A percentile compares a stretch with the other conserved stretches of the same genome.
Evolutionary conservation across 352 stramenopile genomes (phyloP).

Genomic region (Phytophthora nicotianae): DNA sequence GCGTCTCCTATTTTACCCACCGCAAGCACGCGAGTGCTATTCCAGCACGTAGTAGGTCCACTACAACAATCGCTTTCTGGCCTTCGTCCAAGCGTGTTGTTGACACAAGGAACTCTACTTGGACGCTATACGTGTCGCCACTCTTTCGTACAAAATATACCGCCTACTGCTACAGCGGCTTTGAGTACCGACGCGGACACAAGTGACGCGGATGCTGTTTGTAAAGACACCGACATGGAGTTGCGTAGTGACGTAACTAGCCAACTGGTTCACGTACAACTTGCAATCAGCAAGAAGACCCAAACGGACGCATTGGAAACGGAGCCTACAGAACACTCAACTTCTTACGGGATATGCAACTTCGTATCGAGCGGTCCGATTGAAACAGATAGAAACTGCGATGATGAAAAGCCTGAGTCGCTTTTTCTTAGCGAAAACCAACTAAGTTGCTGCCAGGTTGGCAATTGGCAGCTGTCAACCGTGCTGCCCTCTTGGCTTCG

Average conservation of each 20-base stretch:
- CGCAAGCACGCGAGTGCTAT: not conserved
- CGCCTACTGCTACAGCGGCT: not conserved
- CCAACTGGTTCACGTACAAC: conserved; percentile 24
- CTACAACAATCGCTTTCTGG: conserved; percentile 9
- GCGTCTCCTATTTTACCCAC: not conserved
- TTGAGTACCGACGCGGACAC: not conserved
- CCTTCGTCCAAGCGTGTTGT: not conserved
- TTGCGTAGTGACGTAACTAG: conserved; percentile 1
- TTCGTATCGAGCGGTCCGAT: conserved; percentile 26
- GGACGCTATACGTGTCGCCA: conserved; percentile 40
- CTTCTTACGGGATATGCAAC: conserved; percentile 7
- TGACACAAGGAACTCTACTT: conserved; percentile 39
- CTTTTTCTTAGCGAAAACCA: not conserved
- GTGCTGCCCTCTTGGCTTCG: conserved; percentile 25
- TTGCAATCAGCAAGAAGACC: conserved; percentile 9
- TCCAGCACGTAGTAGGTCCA: conserved; percentile 41
- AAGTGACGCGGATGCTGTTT: not conserved
- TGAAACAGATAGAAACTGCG: not conserved
- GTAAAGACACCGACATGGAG: not conserved
- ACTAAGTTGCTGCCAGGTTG: conserved; percentile 15
- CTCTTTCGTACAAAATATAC: conserved; percentile 20
- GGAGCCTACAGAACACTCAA: not conserved
- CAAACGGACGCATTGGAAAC: not conserved
- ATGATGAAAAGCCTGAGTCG: not conserved
- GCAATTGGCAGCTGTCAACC: conserved; percentile 22